Conservation (phyloP, 2,329 filamentous ascomycete genomes). For the Cytospora chrysosperma region DNA sequence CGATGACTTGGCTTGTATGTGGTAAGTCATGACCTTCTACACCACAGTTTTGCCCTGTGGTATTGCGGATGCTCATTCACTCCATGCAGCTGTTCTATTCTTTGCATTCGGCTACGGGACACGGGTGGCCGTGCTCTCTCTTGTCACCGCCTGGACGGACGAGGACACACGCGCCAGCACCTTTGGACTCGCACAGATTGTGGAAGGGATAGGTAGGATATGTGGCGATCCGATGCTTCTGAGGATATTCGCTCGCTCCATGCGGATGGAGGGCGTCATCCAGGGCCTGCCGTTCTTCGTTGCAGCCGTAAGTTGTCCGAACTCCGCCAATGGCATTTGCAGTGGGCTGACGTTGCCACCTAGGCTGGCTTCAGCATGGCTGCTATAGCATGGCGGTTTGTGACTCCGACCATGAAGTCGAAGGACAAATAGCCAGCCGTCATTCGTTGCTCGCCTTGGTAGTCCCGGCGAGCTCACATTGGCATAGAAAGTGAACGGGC, state of each 20-base stretch:
- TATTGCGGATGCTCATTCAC: neutral
- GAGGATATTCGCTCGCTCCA: constrained; percentile 18
- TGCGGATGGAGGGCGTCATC: constrained; percentile 10
- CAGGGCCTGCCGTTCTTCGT: constrained; percentile 21
- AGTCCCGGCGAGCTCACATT: neutral
- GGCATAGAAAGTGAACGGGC: neutral
- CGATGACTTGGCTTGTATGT: constrained; percentile 19
- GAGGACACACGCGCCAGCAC: constrained; percentile 23
- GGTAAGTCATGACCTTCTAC: neutral
- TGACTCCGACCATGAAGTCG: neutral
- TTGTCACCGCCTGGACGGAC: constrained; percentile 21
- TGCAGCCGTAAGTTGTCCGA: constrained; percentile 13
- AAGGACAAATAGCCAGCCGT: neutral
- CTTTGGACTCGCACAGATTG: constrained; percentile 21
- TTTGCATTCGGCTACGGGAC: constrained; percentile 23
- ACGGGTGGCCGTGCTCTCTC: constrained; percentile 22
- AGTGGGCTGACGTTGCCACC: neutral
- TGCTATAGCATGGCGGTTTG: constrained; percentile 21
- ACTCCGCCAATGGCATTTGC: too few species aligned
- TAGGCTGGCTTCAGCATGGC: constrained; percentile 15
- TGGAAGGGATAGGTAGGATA: constrained; percentile 21
- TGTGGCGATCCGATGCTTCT: constrained; percentile 22
- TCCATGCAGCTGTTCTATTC: constrained; percentile 14
- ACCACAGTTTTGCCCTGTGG: too few species aligned
- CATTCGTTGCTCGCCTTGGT: neutral